These are phyloP conservation scores for Breviolum minutum DNA, from an alignment of 73 alveolate species.

Conservation along the genomic window DNA sequence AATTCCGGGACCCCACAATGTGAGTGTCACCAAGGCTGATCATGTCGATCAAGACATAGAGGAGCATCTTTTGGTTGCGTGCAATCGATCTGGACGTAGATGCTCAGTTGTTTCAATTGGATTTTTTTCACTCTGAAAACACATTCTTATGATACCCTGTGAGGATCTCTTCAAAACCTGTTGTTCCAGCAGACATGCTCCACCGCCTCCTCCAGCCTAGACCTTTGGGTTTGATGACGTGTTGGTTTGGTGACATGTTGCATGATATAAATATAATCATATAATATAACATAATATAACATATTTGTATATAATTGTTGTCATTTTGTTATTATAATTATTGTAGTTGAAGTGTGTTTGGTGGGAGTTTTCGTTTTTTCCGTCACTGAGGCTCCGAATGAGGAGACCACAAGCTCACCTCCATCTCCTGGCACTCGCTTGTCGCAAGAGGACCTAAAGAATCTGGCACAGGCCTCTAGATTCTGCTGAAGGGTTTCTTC, in stretches of 20 bases:
- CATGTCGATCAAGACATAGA: background rate
- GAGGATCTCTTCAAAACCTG: slow-evolving; percentile 26
- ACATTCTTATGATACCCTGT: too few relatives aligned
- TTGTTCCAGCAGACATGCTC: background rate
- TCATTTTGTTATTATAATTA: background rate
- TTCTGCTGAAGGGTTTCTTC: background rate
- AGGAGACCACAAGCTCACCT: background rate
- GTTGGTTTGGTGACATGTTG: too few relatives aligned
- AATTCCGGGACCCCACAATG: background rate
- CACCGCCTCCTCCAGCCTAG: slow-evolving; percentile 46
- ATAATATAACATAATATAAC: too few relatives aligned
- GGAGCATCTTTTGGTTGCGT: background rate
- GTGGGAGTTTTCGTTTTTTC: too few relatives aligned
- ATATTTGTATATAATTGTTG: background rate
- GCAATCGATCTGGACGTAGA: too few relatives aligned
- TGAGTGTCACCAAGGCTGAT: background rate
- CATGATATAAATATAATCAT: too few relatives aligned
- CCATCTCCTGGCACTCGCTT: slow-evolving; percentile 53
- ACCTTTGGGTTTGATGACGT: background rate
- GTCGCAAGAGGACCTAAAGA: slow-evolving; percentile 41
- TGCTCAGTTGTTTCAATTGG: too few relatives aligned
- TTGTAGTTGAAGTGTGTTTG: background rate
- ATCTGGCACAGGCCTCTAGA: slow-evolving; percentile 45
- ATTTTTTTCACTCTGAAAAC: too few relatives aligned
- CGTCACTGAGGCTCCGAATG: slow-evolving; percentile 19